These are phyloP conservation scores for Colletotrichum musae DNA, from an alignment of 2,329 filamentous ascomycete genomes.

Conservation along the genomic window DNA sequence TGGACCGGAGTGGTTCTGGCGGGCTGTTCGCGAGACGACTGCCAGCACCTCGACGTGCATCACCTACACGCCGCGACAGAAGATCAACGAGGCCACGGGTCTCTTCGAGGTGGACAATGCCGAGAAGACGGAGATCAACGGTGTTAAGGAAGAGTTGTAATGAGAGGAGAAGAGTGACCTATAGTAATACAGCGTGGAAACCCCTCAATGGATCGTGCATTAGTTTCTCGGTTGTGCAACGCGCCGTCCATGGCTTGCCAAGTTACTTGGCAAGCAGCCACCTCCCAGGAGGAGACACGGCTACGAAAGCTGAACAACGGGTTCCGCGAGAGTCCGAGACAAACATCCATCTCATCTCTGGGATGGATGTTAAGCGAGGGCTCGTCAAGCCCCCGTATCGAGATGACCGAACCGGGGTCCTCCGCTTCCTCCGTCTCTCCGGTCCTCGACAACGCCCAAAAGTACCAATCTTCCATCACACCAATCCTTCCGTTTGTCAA, in stretches of 20 bases:
- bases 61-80: slow-evolving; percentile 22
- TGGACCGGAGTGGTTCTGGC: slow-evolving; percentile 44
- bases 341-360: neutral
- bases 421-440: neutral
- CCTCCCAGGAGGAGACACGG: too few species aligned
- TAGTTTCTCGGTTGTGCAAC: too few species aligned
- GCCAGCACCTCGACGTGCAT: slow-evolving; percentile 13
- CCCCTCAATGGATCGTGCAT: too few species aligned
- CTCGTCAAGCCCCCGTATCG: neutral
- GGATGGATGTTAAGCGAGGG: neutral
- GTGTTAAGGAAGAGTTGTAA: neutral
- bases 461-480: neutral
- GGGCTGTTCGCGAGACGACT: slow-evolving; percentile 26
- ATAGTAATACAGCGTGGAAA: neutral
- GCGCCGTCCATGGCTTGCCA: neutral
- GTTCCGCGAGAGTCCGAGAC: too few species aligned
- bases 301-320: neutral
- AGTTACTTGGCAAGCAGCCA: neutral
- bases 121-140: neutral
- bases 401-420: neutral
- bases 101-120: neutral
- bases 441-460: neutral
- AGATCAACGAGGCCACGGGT: slow-evolving; percentile 25
- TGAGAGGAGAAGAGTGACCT: neutral
- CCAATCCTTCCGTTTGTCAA: neutral